A percentile compares a stretch with the other conserved stretches of the same genome.
phyloP scores from a whole-genome alignment of 129 eudicot species.

The Artemisia argyi region DNA sequence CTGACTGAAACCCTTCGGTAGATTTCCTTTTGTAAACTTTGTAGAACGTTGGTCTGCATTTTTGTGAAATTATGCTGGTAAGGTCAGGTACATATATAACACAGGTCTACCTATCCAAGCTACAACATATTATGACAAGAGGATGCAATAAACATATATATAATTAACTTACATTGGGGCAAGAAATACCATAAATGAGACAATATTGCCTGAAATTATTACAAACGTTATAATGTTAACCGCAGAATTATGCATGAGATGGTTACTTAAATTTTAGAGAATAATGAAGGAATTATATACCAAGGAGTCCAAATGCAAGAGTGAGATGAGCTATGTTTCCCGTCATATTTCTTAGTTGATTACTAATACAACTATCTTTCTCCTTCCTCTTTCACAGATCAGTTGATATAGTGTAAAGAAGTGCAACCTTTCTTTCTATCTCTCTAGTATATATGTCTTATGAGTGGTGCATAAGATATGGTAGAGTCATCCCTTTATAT shows the following conservation, averaged over 20 bases:
- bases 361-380: not conserved
- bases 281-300: constrained; percentile 3
- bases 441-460: constrained; percentile 13
- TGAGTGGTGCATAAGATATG: constrained; percentile 18
- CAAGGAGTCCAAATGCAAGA: constrained; percentile 80
- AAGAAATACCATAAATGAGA: too few species aligned
- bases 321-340: too few species aligned
- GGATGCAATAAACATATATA: not conserved
- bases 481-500: constrained; percentile 39
- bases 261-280: too few species aligned
- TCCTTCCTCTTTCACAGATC: too few species aligned
- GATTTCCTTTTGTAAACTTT: constrained; percentile 64
- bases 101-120: too few species aligned
- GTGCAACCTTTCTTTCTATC: too few species aligned
- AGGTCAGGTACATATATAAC: not conserved
- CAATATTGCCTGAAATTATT: constrained; percentile 54
- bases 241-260: not conserved
- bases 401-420: too few species aligned
- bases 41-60: constrained; percentile 63
- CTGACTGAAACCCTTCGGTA: constrained; percentile 61
- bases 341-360: constrained; percentile 27
- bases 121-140: not conserved
- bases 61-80: not conserved
- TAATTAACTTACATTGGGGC: constrained; percentile 66
- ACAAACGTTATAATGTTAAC: not conserved